Base-by-base conservation (phyloP, 2,329 filamentous ascomycete species). In the Dryadomyces sulphureus region DNA sequence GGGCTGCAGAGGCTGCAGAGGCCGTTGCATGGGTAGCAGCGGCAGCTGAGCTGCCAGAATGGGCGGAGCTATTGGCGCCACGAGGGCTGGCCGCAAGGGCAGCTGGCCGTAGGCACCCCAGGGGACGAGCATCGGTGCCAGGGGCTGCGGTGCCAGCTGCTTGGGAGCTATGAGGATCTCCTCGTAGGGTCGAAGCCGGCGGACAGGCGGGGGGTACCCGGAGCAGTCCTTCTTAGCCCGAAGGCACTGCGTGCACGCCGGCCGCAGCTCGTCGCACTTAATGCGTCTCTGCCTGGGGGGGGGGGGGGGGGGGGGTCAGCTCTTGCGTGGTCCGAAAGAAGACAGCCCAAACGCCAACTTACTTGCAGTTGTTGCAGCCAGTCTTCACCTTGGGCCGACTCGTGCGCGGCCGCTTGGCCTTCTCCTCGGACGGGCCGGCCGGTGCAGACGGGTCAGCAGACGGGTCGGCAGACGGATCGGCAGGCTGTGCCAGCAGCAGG, bases 301-400 rank as follows among this genome's bases (percentile, higher is more conserved):
- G 16, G 39, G 51, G 45, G 21, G 40, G 30, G 47, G 54, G 43
- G 59, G 53, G 11, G 39, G 42, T 38, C 22, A 19, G 6, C 24
- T 5, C 21, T 22, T 7, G 38, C 42, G 25, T 8, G 6, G n/a
- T 20, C 11, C n/a, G 24, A 27, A 36, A 43, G 22, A 46, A 30
- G 47, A 43, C 46, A 47, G 36, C 0, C 2, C 8, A 8, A 24
- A 4, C 12, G 7, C 21, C 32, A 46, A 68, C 77, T 59, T 66
- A 81, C 77, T 81, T 81, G 77, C 77, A 82, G 59, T 75, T 79
- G 54, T 67, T 68, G 60, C 78, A 81, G 36, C 77, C 77, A 1
- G 77, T 81, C 63, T 79, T 80, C 52, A 79, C 77, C 57, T 81
- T 80, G 14, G 73, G 72, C 52, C 67, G 72, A 57, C 73, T 77